A percentile compares a stretch with the other conserved stretches of the same genome.
Conservation (phyloP, 345 rosid genomes). For the Diplotaxis tenuifolia region DNA sequence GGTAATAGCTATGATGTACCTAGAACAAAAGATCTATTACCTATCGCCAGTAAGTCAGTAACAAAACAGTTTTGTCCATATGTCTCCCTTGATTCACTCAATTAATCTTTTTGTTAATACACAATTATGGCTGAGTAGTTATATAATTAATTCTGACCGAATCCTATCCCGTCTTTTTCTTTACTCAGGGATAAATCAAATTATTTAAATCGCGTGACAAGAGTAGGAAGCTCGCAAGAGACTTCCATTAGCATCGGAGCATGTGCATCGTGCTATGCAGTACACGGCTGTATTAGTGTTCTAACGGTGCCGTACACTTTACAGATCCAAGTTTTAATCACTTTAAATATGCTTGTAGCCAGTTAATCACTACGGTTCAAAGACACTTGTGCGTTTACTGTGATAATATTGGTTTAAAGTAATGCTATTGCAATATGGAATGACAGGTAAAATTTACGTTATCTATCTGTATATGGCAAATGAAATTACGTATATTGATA, state of each 20-base stretch:
- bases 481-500: background rate
- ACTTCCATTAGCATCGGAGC: slow-evolving; percentile 32
- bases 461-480: background rate
- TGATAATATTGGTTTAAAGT: background rate
- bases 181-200: background rate
- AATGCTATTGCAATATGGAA: background rate
- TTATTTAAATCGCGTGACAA: background rate
- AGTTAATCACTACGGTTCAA: background rate
- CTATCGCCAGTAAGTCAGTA: slow-evolving; percentile 38
- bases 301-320: slow-evolving; percentile 52
- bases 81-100: slow-evolving; percentile 10
- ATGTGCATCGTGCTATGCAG: slow-evolving; percentile 40
- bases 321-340: slow-evolving; percentile 2
- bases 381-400: background rate
- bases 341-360: background rate
- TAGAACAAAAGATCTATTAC: slow-evolving; percentile 43
- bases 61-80: slow-evolving; percentile 9
- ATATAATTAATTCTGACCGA: slow-evolving; percentile 17
- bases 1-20: slow-evolving; percentile 58
- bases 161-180: slow-evolving; percentile 4
- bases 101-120: slow-evolving; percentile 1
- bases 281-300: slow-evolving; percentile 25
- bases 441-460: background rate
- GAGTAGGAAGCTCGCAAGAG: slow-evolving; percentile 48
- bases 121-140: slow-evolving; percentile 12